phyloP scores from a whole-genome alignment of 805 yeast genomes.

The Starmera quercuum region DNA sequence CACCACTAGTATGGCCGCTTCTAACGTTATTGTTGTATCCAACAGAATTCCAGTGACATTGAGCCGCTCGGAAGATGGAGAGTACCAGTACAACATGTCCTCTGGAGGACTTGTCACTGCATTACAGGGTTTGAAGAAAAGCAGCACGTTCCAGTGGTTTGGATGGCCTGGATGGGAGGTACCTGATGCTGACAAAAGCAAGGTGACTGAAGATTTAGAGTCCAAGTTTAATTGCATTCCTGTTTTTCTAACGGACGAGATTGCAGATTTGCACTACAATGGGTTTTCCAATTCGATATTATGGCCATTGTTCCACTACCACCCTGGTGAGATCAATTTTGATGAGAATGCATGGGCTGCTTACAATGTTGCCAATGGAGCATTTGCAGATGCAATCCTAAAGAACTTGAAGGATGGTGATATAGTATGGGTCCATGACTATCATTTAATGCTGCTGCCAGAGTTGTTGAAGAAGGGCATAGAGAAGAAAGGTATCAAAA shows the following conservation, averaged over 20 bases:
- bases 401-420: constrained; percentile 72
- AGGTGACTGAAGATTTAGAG: constrained; percentile 62
- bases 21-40: constrained; percentile 85
- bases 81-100: constrained; percentile 83
- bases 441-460: constrained; percentile 93
- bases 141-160: constrained; percentile 87
- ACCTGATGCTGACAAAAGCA: constrained; percentile 64
- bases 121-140: constrained; percentile 79
- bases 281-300: constrained; percentile 91
- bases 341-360: constrained; percentile 99
- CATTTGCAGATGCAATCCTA: constrained; percentile 71
- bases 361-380: constrained; percentile 83
- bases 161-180: constrained; percentile 97
- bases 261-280: constrained; percentile 94
- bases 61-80: constrained; percentile 49
- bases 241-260: constrained; percentile 74
- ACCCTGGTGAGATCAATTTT: constrained; percentile 98
- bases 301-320: constrained; percentile 98
- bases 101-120: constrained; percentile 98
- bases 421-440: constrained; percentile 96
- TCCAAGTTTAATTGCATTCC: constrained; percentile 86
- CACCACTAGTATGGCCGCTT: constrained; percentile 23
- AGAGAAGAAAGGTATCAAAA: constrained; percentile 32
- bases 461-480: constrained; percentile 70
- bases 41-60: constrained; percentile 95